Base-by-base conservation (phyloP, 1,139 yeast species). In the Candida sp. region DNA sequence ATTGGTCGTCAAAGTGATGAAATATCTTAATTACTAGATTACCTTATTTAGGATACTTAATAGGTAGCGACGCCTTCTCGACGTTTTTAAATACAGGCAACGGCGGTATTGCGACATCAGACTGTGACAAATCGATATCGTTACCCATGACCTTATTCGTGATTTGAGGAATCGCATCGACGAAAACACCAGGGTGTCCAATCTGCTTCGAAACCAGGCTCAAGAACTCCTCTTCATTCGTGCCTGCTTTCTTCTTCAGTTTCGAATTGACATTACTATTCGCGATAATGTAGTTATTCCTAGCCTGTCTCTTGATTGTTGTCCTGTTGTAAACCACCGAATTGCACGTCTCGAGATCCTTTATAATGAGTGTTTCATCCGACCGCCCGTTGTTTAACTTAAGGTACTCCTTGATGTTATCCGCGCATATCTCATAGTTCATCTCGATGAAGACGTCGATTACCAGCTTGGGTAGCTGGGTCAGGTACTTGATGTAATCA, bases 1-100 rank as follows among this genome's bases (percentile, higher is more conserved):
- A 83, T 90, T 53, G 97, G 97, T 6, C 77, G 96, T 52, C 93
- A 88, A 65, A 84, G 87, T 57, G 55, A 51, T 47, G 48, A 49
- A 17, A 46, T 51, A 42, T 38, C 42, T 34, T 46, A 46, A 27
- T 6, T n/a, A 8, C 40, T 17, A 17, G 17, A 17, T 17, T 17
- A 17, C 17, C 17, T 25, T 47, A 11, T 30, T 37, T 17, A 23
- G 76, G 73, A 51, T 72, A 72, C 30, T 57, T 58, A 9, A 74
- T 59, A 6, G 78, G 69, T 31, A 70, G 66, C 48, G 69, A 71
- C 8, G 85, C 83, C 62, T 82, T 84, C 57, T 87, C 92, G 8
- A 85, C 83, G 60, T 85, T 84, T 56, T 78, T 81, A 62, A 85
- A 84, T 3, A 75, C 69, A 2, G 92, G 93, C 27, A 83, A 64